phyloP scores from a whole-genome alignment of 1,284 basidiomycete species.

The Anthracocystis panici-leucophaei region DNA sequence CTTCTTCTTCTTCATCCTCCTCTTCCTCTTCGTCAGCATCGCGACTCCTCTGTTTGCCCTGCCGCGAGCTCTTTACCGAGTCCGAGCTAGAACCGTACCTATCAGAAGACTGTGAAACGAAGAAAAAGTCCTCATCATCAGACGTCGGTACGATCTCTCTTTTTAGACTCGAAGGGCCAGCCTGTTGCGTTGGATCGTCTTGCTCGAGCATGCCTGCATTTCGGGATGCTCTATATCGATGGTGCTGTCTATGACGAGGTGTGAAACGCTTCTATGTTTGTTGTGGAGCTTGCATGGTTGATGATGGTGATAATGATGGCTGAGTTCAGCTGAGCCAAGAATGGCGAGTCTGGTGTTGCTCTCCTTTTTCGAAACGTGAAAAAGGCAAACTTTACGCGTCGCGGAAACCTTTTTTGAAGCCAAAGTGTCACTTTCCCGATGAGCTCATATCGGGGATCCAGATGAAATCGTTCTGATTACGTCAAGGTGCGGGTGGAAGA shows the following conservation, averaged over 20 bases:
- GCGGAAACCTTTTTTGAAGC: background rate
- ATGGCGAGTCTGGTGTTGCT: conserved; percentile 29
- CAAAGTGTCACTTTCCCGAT: conserved; percentile 28
- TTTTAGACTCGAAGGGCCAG: background rate
- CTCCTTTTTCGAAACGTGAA: background rate
- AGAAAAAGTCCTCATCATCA: conserved; percentile 42
- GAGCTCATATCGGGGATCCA: background rate
- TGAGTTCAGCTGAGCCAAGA: background rate
- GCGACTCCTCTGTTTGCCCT: background rate
- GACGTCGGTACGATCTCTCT: conserved; percentile 35
- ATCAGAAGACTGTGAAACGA: conserved; percentile 33
- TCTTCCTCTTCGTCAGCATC: background rate
- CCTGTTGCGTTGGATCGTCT: background rate
- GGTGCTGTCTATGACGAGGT: background rate
- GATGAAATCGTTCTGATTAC: conserved; percentile 13
- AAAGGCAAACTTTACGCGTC: conserved; percentile 34
- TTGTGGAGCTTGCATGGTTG: background rate
- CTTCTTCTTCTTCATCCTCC: conserved; percentile 5
- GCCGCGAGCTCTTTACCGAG: background rate
- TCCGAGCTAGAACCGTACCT: conserved; percentile 12
- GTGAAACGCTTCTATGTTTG: background rate
- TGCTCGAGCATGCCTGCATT: conserved; percentile 34
- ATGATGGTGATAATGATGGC: conserved; percentile 2
- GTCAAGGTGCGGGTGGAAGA: conserved; percentile 21
- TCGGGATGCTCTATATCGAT: background rate